A percentile compares a stretch with the other conserved stretches of the same genome.
These are phyloP conservation scores for Trichomonas vaginalis DNA, from an alignment of 208 protist genomes.

Conservation along the genomic window DNA sequence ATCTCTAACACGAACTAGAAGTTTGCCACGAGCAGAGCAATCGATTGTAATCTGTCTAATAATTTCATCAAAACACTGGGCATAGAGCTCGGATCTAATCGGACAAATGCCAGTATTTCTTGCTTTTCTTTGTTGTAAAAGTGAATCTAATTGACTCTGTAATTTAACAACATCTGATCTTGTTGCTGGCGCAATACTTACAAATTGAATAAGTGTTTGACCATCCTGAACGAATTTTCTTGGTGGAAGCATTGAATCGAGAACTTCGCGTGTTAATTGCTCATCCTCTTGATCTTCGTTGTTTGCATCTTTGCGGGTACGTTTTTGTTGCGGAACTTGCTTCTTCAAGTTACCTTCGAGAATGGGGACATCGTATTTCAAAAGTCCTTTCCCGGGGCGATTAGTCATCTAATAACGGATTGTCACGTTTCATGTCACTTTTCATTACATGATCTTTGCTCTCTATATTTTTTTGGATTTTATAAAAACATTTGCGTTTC, in stretches of 20 bases:
- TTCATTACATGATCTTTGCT: no score
- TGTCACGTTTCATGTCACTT: no score
- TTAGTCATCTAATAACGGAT: neutral
- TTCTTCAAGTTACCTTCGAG: neutral
- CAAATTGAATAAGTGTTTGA: conserved; percentile 45
- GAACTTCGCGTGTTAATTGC: conserved; percentile 41
- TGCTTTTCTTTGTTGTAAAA: conserved; percentile 68
- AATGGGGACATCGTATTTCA: neutral
- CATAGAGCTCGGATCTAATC: conserved; percentile 83
- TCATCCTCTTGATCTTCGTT: neutral
- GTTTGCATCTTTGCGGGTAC: neutral
- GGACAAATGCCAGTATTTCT: conserved; percentile 77
- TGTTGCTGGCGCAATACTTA: conserved; percentile 54
- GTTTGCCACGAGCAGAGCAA: conserved; percentile 76
- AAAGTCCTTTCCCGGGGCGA: neutral
- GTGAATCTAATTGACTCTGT: conserved; percentile 62
- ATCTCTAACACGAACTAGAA: conserved; percentile 79
- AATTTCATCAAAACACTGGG: conserved; percentile 73
- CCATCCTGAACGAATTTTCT: conserved; percentile 35
- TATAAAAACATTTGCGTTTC: no score
- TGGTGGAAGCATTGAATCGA: conserved; percentile 56
- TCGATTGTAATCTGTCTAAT: conserved; percentile 89
- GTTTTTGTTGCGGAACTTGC: neutral
- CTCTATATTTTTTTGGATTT: no score
- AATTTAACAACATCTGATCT: conserved; percentile 61